phyloP scores from a whole-genome alignment of 257 asterid genomes.

The Marsdenia floribunda region DNA sequence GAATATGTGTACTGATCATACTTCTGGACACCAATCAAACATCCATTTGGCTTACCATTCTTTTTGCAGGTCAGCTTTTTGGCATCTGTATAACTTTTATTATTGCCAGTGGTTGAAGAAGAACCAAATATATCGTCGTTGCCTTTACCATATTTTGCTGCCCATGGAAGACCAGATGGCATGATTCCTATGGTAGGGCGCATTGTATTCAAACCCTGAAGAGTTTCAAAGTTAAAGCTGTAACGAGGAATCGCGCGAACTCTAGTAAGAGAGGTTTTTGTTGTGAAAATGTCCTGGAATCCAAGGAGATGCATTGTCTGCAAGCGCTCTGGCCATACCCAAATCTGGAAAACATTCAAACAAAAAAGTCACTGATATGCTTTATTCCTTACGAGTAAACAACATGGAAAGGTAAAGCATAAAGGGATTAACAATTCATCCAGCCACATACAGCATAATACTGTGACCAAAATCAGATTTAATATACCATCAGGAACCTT shows the following conservation, averaged over 20 bases:
- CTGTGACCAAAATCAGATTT: not conserved
- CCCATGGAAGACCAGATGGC: constrained; percentile 96
- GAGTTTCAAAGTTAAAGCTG: constrained; percentile 71
- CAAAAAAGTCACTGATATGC: constrained; percentile 6
- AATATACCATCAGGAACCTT: not conserved
- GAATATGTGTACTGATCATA: constrained; percentile 43
- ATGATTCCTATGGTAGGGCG: constrained; percentile 77
- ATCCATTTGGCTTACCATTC: constrained; percentile 22
- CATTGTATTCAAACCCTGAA: constrained; percentile 47
- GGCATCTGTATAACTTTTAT: constrained; percentile 9
- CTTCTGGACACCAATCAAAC: constrained; percentile 21
- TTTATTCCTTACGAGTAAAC: not conserved
- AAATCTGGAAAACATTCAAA: constrained; percentile 46
- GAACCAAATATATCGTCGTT: constrained; percentile 26
- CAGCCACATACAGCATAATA: no score
- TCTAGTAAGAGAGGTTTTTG: constrained; percentile 72
- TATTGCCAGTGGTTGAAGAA: constrained; percentile 20
- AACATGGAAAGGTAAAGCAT: not conserved
- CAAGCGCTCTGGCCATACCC: constrained; percentile 96
- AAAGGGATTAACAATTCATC: not conserved
- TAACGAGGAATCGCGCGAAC: constrained; percentile 90
- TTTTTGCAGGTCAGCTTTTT: constrained; percentile 13
- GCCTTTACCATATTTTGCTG: constrained; percentile 19
- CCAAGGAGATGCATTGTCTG: constrained; percentile 88
- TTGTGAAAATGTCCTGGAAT: constrained; percentile 53